Evolutionary conservation across 2,329 filamentous ascomycete species (phyloP).

Genomic region (Monilinia polystroma): DNA sequence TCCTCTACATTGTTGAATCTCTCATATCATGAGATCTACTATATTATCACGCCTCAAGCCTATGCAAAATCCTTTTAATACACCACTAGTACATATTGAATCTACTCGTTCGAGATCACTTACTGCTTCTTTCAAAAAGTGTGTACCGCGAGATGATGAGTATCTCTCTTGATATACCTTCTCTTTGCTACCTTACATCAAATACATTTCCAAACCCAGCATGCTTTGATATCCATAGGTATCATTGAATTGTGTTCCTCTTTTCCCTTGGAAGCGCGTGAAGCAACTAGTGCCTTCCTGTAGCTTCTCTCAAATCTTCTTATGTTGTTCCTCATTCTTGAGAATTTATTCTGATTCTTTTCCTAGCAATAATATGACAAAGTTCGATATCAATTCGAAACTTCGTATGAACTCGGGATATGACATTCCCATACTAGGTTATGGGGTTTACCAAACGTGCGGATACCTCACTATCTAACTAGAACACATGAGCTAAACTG

Average conservation of each 20-base stretch:
- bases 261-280: background rate
- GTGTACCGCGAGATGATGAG: constrained; percentile 12
- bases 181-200: background rate
- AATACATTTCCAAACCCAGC: background rate
- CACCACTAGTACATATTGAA: too few relatives aligned
- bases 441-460: constrained; percentile 50
- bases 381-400: constrained; percentile 49
- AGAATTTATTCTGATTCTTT: background rate
- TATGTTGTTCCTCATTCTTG: background rate
- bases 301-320: background rate
- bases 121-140: background rate
- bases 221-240: constrained; percentile 11
- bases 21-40: constrained; percentile 7
- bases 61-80: constrained; percentile 7
- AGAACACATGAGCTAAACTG: constrained; percentile 9
- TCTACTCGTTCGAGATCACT: background rate
- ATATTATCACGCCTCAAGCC: constrained; percentile 5
- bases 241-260: background rate
- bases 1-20: background rate
- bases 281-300: too few relatives aligned
- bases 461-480: constrained; percentile 12
- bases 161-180: background rate
- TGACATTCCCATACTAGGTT: constrained; percentile 60
- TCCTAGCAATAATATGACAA: constrained; percentile 42
- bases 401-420: constrained; percentile 55